Evolutionary conservation across 2,329 filamentous ascomycete species (phyloP), one percentile per base, ranked within the genome.

Genomic region (Drechmeria coniospora): DNA sequence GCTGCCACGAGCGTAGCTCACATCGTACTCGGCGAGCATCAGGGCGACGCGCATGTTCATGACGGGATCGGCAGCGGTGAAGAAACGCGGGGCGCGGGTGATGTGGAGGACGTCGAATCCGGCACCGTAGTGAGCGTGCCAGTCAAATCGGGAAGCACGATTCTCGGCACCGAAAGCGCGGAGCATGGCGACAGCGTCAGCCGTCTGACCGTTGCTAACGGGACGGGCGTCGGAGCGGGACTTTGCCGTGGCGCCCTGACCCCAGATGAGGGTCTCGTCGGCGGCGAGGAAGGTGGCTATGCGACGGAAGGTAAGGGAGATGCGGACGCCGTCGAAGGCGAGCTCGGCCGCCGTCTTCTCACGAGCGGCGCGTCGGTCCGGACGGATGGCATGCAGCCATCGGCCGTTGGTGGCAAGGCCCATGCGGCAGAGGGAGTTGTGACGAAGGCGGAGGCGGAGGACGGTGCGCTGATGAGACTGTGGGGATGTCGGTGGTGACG

Each of bases 311-410:
- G 90, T 98, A 20, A 98, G 63, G 26, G 81, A 92, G 46, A 98
- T 93, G 25, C 90, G 78, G 25, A 75, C 73, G 6, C 84, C 79
- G 5, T 59, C 60, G 43, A 70, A 83, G 0, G 79, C 78, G 22
- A 74, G 65, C 48, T 95, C 87, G 5, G 68, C 67, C 0, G 59
- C 39, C 0, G 68, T 63, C 50, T 87, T 86, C 37, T 86, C 78
- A 2, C 59, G 54, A 1, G 60, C 53, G 1, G 68, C 57, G 15
- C 90, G 72, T 48, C 86, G 92, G 53, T 98, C 90, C 23, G 79
- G 73, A 27, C 79, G 75, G 47, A 98, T 94, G n/a, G 75, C 75
- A 54, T 98, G 90, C 8, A 94, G 65, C 82, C 86, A 95, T 40
- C 73, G 68, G 54, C 68, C 72, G 46, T 98, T 98, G 1, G 84